Evolutionary conservation across 108 stramenopile species (phyloP).

Genomic region (Pseudonitzschia delicatissima): DNA sequence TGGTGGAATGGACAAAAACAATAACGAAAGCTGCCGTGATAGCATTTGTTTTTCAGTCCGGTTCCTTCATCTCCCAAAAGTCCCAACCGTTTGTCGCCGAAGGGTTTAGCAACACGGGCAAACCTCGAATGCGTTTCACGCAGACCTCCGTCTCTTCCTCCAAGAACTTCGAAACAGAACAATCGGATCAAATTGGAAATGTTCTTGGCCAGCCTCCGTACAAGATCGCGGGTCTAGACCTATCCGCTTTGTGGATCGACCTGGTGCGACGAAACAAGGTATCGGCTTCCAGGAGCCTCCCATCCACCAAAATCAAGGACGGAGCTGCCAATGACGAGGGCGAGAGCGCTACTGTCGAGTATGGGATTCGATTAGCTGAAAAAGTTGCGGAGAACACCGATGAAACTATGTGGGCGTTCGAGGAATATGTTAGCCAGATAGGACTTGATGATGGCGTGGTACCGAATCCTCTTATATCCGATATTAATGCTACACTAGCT

Average conservation of each 20-base stretch:
- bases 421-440: not conserved
- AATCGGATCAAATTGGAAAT: not conserved
- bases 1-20: too few species aligned
- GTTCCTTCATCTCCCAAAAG: too few species aligned
- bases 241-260: slow-evolving; percentile 37
- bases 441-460: not conserved
- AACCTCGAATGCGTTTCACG: too few species aligned
- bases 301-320: not conserved
- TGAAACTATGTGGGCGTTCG: not conserved
- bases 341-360: slow-evolving; percentile 18
- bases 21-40: too few species aligned
- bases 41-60: too few species aligned
- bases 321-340: not conserved
- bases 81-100: too few species aligned
- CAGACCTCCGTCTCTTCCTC: too few species aligned
- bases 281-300: slow-evolving; percentile 18
- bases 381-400: slow-evolving; percentile 24
- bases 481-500: slow-evolving; percentile 41
- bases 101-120: too few species aligned
- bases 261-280: slow-evolving; percentile 38
- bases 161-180: too few species aligned
- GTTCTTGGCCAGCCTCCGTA: slow-evolving; percentile 24
- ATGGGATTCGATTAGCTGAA: slow-evolving; percentile 35
- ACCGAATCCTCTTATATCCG: slow-evolving; percentile 7
- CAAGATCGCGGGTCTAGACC: slow-evolving; percentile 24